These are phyloP conservation scores for Scheffersomyces cryptocercus DNA, from an alignment of 1,139 yeast genomes.

Conservation along the genomic window DNA sequence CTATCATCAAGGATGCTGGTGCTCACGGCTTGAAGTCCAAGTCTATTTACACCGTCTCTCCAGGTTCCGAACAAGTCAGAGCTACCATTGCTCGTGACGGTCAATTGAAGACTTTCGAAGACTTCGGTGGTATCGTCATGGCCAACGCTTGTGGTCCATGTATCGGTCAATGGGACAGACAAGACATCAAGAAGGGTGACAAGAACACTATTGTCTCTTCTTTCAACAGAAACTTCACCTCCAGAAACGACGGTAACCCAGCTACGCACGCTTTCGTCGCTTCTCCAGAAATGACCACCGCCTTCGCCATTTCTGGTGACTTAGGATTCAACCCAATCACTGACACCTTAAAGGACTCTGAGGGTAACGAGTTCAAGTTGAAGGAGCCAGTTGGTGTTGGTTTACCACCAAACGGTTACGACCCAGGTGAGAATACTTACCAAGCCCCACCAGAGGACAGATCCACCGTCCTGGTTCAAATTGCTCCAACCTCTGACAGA, in stretches of 20 bases:
- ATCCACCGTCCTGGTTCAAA: slow-evolving; percentile 68
- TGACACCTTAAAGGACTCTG: slow-evolving; percentile 88
- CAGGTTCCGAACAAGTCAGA: slow-evolving; percentile 99
- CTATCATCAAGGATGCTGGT: slow-evolving; percentile 89
- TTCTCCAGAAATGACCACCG: slow-evolving; percentile 96
- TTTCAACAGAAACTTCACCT: slow-evolving; percentile 98
- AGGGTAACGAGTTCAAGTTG: slow-evolving; percentile 95
- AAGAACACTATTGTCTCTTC: slow-evolving; percentile 98
- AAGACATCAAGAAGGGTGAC: slow-evolving; percentile 95
- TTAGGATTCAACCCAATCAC: slow-evolving; percentile 97
- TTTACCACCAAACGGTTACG: slow-evolving; percentile 92
- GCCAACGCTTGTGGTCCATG: slow-evolving; percentile 99
- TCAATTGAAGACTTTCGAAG: slow-evolving; percentile 83
- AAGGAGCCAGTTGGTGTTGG: slow-evolving; percentile 89
- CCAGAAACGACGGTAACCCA: slow-evolving; percentile 99
- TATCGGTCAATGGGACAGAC: slow-evolving; percentile 99
- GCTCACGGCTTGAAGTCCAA: slow-evolving; percentile 88
- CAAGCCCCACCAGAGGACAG: slow-evolving; percentile 97
- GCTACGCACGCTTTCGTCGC: slow-evolving; percentile 97
- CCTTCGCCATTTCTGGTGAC: slow-evolving; percentile 96
- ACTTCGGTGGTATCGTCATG: slow-evolving; percentile 91
- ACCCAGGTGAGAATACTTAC: slow-evolving; percentile 93
- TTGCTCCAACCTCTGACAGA: slow-evolving; percentile 77
- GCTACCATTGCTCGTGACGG: slow-evolving; percentile 99
- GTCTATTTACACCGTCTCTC: slow-evolving; percentile 90